Conservation (phyloP, 2,329 filamentous ascomycete genomes). For the Nemania serpens region DNA sequence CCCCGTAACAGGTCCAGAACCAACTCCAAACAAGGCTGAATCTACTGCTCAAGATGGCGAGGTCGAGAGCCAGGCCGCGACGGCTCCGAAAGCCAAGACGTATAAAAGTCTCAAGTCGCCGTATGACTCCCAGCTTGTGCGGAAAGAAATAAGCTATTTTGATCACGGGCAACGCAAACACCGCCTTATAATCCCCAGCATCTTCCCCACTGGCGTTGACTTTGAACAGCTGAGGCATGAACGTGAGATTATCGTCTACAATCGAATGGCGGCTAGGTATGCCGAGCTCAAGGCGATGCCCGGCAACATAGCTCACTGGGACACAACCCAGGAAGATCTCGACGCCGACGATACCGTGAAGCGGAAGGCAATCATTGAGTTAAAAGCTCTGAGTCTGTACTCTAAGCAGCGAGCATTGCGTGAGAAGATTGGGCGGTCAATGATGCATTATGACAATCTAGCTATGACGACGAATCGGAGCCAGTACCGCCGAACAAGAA, state of each 20-base stretch:
- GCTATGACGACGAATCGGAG: slow-evolving; percentile 96
- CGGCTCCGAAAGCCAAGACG: slow-evolving; percentile 49
- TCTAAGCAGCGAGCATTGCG: slow-evolving; percentile 86
- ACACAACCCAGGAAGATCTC: slow-evolving; percentile 69
- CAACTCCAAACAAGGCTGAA: slow-evolving; percentile 39
- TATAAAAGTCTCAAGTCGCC: slow-evolving; percentile 80
- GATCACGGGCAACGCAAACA: slow-evolving; percentile 78
- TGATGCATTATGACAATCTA: slow-evolving; percentile 94
- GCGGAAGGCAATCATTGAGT: slow-evolving; percentile 89
- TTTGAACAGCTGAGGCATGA: slow-evolving; percentile 84
- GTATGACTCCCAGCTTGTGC: slow-evolving; percentile 60
- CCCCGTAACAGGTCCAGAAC: slow-evolving; percentile 44
- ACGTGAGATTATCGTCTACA: slow-evolving; percentile 86
- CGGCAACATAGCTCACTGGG: slow-evolving; percentile 86
- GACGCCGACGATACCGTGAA: slow-evolving; percentile 82
- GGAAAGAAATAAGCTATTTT: slow-evolving; percentile 72
- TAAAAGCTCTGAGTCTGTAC: slow-evolving; percentile 87
- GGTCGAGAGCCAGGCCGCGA: slow-evolving; percentile 41
- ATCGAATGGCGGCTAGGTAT: slow-evolving; percentile 84
- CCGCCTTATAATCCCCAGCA: slow-evolving; percentile 79
- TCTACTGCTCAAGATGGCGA: slow-evolving; percentile 41
- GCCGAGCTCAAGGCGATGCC: slow-evolving; percentile 81
- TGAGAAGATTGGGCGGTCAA: slow-evolving; percentile 84
- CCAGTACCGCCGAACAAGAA: slow-evolving; percentile 92
- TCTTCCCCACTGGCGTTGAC: slow-evolving; percentile 88